Conservation (phyloP, 306 rosid genomes). For the Dryas alaskensis region DNA sequence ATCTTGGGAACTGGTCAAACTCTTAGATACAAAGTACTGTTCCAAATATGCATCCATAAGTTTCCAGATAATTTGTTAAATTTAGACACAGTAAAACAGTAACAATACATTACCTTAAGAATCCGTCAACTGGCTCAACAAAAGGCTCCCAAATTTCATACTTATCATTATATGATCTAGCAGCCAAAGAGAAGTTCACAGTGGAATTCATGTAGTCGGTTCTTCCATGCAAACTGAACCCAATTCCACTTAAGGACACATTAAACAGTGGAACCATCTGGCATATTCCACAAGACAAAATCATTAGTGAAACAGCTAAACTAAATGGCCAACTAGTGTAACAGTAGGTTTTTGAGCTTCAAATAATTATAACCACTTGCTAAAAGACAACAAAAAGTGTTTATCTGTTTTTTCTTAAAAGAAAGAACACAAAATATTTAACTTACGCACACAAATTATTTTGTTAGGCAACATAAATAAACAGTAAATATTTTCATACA, state of each 20-base stretch:
- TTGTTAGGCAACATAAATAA: background rate
- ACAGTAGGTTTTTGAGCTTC: background rate
- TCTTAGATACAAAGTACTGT: background rate
- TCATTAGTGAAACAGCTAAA: slow-evolving; percentile 5
- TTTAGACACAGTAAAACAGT: background rate
- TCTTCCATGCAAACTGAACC: slow-evolving; percentile 73
- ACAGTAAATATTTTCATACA: background rate
- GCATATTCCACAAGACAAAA: slow-evolving; percentile 23
- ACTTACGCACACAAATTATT: background rate
- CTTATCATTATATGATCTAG: slow-evolving; percentile 89
- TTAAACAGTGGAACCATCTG: slow-evolving; percentile 99
- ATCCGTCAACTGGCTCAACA: slow-evolving; percentile 88
- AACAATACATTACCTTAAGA: slow-evolving; percentile 56
- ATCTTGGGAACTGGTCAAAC: background rate
- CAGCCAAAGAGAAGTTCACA: slow-evolving; percentile 74
- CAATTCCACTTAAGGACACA: slow-evolving; percentile 70
- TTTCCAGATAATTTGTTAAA: background rate
- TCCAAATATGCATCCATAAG: background rate
- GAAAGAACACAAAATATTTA: background rate
- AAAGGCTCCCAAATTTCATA: slow-evolving; percentile 97
- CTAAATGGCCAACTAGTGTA: background rate
- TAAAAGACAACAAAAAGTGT: background rate
- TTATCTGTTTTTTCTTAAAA: background rate
- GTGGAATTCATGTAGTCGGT: slow-evolving; percentile 64
- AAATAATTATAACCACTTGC: background rate